phyloP scores from a whole-genome alignment of 768 basidiomycete species.

The Agrocybe chaxingu region DNA sequence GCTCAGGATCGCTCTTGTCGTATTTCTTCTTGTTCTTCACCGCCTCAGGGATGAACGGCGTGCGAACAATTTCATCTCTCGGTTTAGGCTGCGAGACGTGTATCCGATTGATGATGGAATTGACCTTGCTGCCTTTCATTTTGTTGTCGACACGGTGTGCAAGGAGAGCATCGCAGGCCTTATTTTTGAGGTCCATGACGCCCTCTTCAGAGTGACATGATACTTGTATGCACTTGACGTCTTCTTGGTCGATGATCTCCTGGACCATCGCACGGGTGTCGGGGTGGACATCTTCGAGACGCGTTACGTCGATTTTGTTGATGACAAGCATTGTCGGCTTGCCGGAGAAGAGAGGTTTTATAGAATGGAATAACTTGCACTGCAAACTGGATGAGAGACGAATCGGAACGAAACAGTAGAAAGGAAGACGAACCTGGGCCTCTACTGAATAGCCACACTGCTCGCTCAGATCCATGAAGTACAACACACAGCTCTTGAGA shows the following conservation, averaged over 20 bases:
- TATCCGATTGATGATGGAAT: slow-evolving; percentile 90
- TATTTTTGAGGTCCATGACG: slow-evolving; percentile 95
- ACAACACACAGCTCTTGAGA: slow-evolving; percentile 88
- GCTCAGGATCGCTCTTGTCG: slow-evolving; percentile 83
- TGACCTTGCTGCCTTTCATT: slow-evolving; percentile 91
- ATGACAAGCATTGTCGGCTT: slow-evolving; percentile 94
- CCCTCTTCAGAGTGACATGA: slow-evolving; percentile 98
- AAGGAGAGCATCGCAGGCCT: slow-evolving; percentile 92
- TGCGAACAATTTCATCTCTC: slow-evolving; percentile 84
- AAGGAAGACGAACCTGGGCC: slow-evolving; percentile 67
- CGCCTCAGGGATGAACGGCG: slow-evolving; percentile 85
- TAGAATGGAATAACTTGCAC: slow-evolving; percentile 99
- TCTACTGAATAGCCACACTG: slow-evolving; percentile 98
- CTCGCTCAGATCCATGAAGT: slow-evolving; percentile 98
- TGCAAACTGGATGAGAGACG: slow-evolving; percentile 25
- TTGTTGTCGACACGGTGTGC: slow-evolving; percentile 94
- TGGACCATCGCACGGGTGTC: slow-evolving; percentile 80
- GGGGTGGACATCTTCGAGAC: slow-evolving; percentile 77
- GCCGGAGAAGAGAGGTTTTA: slow-evolving; percentile 93
- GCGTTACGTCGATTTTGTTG: slow-evolving; percentile 95
- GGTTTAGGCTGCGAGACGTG: slow-evolving; percentile 92
- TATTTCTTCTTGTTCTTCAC: slow-evolving; percentile 78
- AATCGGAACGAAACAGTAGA: not conserved
- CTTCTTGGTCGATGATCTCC: slow-evolving; percentile 76
- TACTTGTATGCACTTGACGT: slow-evolving; percentile 74